These are phyloP conservation scores for Fusarium torreyae DNA, from an alignment of 2,329 filamentous ascomycete species.

Conservation along the genomic window DNA sequence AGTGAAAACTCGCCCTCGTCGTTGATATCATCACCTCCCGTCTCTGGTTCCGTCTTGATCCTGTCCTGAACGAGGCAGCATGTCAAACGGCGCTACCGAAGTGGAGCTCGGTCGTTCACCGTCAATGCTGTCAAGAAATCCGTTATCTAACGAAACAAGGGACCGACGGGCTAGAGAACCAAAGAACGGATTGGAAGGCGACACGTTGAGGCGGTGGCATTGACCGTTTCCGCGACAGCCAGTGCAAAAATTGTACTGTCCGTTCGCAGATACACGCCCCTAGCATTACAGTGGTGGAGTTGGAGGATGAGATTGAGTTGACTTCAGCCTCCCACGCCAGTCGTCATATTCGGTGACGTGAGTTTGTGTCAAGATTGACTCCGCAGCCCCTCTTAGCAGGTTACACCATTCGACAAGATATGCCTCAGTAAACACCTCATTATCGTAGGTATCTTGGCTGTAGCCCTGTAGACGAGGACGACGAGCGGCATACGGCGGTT, in stretches of 20 bases:
- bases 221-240: constrained; percentile 36
- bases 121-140: constrained; percentile 33
- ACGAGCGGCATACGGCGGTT: constrained; percentile 29
- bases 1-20: constrained; percentile 38
- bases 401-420: constrained; percentile 41
- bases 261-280: constrained; percentile 11
- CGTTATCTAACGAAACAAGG: constrained; percentile 30
- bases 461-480: constrained; percentile 17
- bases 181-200: constrained; percentile 20
- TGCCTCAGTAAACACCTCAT: constrained; percentile 33
- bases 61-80: no score
- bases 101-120: constrained; percentile 42
- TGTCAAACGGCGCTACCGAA: constrained; percentile 41
- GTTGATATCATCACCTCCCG: constrained; percentile 42
- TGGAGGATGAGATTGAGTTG: background rate
- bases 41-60: background rate
- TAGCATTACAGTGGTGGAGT: constrained; percentile 1
- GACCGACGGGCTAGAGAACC: constrained; percentile 3
- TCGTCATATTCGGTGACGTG: constrained; percentile 37
- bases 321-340: constrained; percentile 28
- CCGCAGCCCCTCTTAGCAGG: constrained; percentile 41
- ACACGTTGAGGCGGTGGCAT: constrained; percentile 34
- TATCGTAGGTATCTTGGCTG: constrained; percentile 24
- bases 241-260: constrained; percentile 20
- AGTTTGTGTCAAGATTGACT: constrained; percentile 30